Evolutionary conservation across 2,329 filamentous ascomycete species (phyloP), one percentile per base, ranked within the genome.

Genomic region (Verticillium klebahnii): DNA sequence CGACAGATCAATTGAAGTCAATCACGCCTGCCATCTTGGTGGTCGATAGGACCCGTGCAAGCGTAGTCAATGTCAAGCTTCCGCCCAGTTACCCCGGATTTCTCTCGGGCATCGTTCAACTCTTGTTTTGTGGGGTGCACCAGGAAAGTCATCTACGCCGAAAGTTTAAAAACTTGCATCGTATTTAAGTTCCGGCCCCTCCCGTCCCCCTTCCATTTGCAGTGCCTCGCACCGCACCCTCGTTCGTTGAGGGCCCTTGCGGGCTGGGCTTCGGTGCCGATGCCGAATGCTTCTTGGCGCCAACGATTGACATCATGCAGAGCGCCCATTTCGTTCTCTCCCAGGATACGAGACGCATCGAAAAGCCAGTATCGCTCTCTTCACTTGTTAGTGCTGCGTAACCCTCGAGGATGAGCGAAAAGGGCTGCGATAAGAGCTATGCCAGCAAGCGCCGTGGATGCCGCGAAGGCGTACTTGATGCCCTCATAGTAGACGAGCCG

Each of bases 401-500:
- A 66, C 3, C 69, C 67, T 25, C 67, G 70, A 23, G 71, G 67
- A 36, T 65, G 73, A 1, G 73, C 71, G 11, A 73, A 60, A 19
- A 74, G 62, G 17, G 73, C 70, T 3, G 73, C 69, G 23, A 67
- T 57, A 5, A 75, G 64, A 8, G 82, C 83, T 2, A 86, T 65
- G 0, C 74, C 71, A 3, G 82, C 83, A 19, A 86, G 77, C 0
- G 68, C 74, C 0, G 85, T 85, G 1, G 83, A 86, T 0, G 80
- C 80, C 0, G 78, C 75, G 69, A 88, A 88, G 0, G 83, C 82
- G 60, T 83, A 81, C 37, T 75, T 75, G 11, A 89, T 77, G 0
- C 84, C 85, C 15, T 83, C 78, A 60, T 87, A 88, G 66, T 88
- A 89, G 0, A 88, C 84, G 15, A 82, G 69, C 3, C 84, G 78